Percentiles rank a stretch among this genome's conserved stretches.
These are phyloP conservation scores for Cenchrus purpureus DNA, from an alignment of 176 grass and related monocot genomes.

Conservation along the genomic window DNA sequence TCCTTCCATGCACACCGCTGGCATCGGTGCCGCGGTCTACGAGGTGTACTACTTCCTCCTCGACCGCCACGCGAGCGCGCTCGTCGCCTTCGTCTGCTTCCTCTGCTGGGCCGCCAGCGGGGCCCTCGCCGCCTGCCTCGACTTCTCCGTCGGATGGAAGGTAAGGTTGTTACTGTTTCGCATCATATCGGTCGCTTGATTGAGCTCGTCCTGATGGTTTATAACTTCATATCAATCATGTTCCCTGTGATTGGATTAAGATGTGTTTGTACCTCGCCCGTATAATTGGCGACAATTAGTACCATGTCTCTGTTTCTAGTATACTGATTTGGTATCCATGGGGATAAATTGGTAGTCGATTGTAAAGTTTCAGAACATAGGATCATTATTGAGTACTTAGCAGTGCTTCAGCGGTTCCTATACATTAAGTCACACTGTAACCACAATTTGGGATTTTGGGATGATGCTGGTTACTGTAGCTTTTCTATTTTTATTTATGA, in stretches of 20 bases:
- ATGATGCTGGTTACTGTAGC: neutral
- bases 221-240: neutral
- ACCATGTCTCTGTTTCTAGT: no score
- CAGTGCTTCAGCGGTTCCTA: neutral
- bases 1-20: slow-evolving; percentile 29
- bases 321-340: neutral
- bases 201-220: neutral
- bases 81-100: slow-evolving; percentile 57
- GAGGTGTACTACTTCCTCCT: slow-evolving; percentile 65
- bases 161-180: neutral
- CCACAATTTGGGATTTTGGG: neutral
- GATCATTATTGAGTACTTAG: neutral
- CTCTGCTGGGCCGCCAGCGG: slow-evolving; percentile 60
- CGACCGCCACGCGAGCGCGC: slow-evolving; percentile 61
- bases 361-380: neutral
- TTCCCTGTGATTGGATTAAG: neutral
- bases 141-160: slow-evolving; percentile 67
- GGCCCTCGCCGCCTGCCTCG: slow-evolving; percentile 63
- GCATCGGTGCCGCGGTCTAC: slow-evolving; percentile 50
- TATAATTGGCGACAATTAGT: neutral
- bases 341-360: neutral
- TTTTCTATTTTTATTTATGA: neutral
- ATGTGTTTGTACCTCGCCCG: neutral
- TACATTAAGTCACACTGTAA: neutral
- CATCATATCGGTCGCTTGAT: neutral